Conservation (phyloP, 1,284 basidiomycete genomes). For the Apiotrichum gamsii region DNA sequence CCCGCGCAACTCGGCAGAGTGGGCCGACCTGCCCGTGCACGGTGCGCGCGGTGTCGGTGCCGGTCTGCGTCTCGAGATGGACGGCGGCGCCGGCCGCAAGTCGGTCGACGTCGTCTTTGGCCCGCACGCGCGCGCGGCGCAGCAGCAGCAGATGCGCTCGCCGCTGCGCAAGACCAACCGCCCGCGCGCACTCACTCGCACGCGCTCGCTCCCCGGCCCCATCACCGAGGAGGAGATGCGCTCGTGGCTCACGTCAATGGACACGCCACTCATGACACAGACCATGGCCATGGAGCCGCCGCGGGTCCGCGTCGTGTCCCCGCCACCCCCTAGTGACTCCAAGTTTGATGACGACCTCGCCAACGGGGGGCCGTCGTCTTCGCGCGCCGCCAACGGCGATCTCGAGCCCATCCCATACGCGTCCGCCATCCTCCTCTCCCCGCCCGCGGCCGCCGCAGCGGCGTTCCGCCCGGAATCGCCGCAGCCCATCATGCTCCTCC, state of each 20-base stretch:
- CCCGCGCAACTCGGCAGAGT: background rate
- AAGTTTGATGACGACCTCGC: background rate
- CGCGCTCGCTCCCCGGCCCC: constrained; percentile 30
- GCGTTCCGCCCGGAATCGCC: background rate
- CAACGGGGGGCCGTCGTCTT: background rate
- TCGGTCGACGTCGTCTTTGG: constrained; percentile 9
- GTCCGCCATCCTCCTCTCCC: constrained; percentile 2
- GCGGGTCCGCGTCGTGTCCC: background rate
- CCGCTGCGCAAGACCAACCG: background rate
- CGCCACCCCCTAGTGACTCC: background rate
- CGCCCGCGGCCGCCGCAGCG: background rate
- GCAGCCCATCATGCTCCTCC: background rate
- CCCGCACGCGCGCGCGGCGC: constrained; percentile 11
- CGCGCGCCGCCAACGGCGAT: constrained; percentile 1
- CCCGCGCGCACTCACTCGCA: constrained; percentile 18
- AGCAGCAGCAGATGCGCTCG: background rate
- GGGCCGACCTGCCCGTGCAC: constrained; percentile 7
- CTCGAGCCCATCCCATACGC: constrained; percentile 5
- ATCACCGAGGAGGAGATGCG: constrained; percentile 32
- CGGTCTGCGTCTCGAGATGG: constrained; percentile 4
- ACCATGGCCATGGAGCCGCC: background rate
- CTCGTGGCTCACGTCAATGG: constrained; percentile 26
- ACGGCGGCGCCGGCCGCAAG: constrained; percentile 1
- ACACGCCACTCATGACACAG: constrained; percentile 11
- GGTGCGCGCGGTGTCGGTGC: constrained; percentile 5